phyloP scores from a whole-genome alignment of 225 moss, liverwort and hornwort genomes.

The Neckera pumila region DNA sequence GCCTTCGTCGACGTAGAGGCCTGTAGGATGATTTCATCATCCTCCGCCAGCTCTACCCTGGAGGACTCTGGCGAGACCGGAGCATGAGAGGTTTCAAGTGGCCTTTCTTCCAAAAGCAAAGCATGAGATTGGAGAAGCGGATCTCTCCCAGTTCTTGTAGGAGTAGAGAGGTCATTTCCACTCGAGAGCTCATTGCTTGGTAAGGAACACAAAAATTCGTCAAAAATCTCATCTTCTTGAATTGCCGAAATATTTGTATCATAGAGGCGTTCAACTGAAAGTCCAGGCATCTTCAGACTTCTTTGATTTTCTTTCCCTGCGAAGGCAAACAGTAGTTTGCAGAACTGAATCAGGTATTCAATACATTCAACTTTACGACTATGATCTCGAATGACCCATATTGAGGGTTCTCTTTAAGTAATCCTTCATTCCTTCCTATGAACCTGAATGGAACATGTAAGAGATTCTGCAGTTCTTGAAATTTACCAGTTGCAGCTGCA shows the following conservation, averaged over 20 bases:
- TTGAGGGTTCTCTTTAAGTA: not conserved
- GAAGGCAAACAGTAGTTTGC: not conserved
- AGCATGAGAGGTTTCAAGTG: not conserved
- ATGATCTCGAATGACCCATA: not conserved
- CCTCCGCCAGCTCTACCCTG: not conserved
- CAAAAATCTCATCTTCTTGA: constrained; percentile 31
- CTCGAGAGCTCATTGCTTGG: not conserved
- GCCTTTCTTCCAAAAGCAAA: not conserved
- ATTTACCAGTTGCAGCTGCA: not conserved
- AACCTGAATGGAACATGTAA: not conserved
- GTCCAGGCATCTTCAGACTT: not conserved
- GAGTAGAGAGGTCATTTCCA: not conserved
- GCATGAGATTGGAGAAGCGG: not conserved
- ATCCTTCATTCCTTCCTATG: not conserved
- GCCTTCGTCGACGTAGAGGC: not conserved
- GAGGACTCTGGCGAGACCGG: not conserved
- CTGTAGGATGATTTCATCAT: not conserved
- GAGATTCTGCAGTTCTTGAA: not conserved
- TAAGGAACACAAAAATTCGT: constrained; percentile 24
- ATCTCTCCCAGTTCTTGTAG: not conserved
- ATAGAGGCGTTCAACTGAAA: constrained; percentile 20
- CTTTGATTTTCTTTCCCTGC: not conserved
- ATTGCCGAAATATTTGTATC: constrained; percentile 9
- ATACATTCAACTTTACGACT: not conserved
- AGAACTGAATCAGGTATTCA: not conserved